A percentile compares a stretch with the other conserved stretches of the same genome.
Evolutionary conservation across 2,329 filamentous ascomycete genomes (phyloP).

Genomic region (Salinomyces thailandicus): DNA sequence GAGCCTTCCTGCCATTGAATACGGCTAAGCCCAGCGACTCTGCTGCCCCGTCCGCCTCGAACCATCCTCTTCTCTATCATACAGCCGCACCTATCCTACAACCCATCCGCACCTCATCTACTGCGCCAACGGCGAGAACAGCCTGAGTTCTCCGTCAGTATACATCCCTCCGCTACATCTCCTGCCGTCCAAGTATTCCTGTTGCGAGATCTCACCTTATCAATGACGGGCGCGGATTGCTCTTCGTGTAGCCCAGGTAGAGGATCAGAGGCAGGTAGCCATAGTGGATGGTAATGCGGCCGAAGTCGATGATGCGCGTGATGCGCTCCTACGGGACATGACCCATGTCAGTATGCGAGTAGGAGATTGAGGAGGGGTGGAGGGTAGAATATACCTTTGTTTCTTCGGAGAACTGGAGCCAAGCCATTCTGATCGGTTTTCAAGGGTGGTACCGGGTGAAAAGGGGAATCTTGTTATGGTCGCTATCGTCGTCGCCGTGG

Average conservation of each 20-base stretch:
- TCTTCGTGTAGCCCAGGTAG: conserved; percentile 93
- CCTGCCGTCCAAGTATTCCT: not conserved
- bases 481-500: no score
- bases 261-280: conserved; percentile 94
- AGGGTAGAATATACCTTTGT: conserved; percentile 60
- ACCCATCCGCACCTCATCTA: conserved; percentile 16
- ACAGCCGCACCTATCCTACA: no score
- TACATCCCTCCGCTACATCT: not conserved
- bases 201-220: conserved; percentile 49
- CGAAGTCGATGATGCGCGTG: conserved; percentile 89
- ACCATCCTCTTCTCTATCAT: no score
- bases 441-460: not conserved
- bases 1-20: no score
- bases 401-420: conserved; percentile 74
- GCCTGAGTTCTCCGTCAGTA: conserved; percentile 4
- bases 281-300: conserved; percentile 90
- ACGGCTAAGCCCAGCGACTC: no score
- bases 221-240: conserved; percentile 75
- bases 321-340: conserved; percentile 72
- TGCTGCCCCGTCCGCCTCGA: no score
- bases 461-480: not conserved
- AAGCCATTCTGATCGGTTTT: conserved; percentile 15
- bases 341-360: conserved; percentile 18
- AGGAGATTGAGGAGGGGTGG: conserved; percentile 4
- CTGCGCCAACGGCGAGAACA: conserved; percentile 24